Evolutionary conservation across 2,329 filamentous ascomycete species (phyloP).

Genomic region (Plectosphaerella plurivora): DNA sequence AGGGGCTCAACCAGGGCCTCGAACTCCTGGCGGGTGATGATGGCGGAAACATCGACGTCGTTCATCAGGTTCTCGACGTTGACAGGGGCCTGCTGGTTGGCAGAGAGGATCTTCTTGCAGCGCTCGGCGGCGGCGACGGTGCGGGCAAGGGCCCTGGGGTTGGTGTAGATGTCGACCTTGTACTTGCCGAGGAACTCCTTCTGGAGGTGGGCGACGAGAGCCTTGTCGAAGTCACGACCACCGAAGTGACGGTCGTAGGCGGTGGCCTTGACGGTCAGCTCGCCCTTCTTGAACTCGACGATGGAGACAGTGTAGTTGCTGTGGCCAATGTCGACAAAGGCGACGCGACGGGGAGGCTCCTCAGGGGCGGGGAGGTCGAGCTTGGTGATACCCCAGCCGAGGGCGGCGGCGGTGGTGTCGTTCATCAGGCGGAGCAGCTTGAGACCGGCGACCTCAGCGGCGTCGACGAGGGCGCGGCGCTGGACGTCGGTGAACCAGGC

Average conservation of each 20-base stretch:
- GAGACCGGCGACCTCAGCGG: slow-evolving; percentile 87
- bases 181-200: slow-evolving; percentile 96
- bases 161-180: slow-evolving; percentile 91
- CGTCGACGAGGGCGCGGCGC: slow-evolving; percentile 83
- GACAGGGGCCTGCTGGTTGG: slow-evolving; percentile 86
- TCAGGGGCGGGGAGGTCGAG: slow-evolving; percentile 82
- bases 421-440: slow-evolving; percentile 95
- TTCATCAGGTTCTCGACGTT: slow-evolving; percentile 99
- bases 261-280: slow-evolving; percentile 88
- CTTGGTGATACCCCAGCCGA: slow-evolving; percentile 98
- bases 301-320: slow-evolving; percentile 93
- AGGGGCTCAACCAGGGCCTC: slow-evolving; percentile 87
- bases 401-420: slow-evolving; percentile 91
- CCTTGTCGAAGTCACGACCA: slow-evolving; percentile 95
- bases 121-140: slow-evolving; percentile 89
- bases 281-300: slow-evolving; percentile 95
- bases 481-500: slow-evolving; percentile 97
- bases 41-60: slow-evolving; percentile 82
- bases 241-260: slow-evolving; percentile 94
- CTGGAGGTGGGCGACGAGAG: slow-evolving; percentile 88
- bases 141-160: slow-evolving; percentile 85
- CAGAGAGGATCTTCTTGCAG: slow-evolving; percentile 96
- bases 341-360: slow-evolving; percentile 86
- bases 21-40: slow-evolving; percentile 91
- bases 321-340: slow-evolving; percentile 93